Evolutionary conservation across 805 yeast species (phyloP).

Genomic region (Zygotorulaspora chibaensis): DNA sequence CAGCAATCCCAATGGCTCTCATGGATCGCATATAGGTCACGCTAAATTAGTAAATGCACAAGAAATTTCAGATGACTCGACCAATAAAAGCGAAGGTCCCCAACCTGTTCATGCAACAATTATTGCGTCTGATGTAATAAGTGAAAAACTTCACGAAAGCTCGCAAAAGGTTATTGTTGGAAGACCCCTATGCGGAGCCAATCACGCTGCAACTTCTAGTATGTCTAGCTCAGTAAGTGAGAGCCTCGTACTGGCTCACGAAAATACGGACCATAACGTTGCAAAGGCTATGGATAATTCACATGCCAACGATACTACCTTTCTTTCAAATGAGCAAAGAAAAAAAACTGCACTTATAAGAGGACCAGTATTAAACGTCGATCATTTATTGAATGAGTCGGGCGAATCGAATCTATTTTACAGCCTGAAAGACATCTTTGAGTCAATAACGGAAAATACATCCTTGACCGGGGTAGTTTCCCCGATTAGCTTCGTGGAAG

Average conservation of each 20-base stretch:
- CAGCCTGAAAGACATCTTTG: slow-evolving; percentile 80
- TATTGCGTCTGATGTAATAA: slow-evolving; percentile 25
- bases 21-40: background rate
- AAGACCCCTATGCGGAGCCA: slow-evolving; percentile 14
- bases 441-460: slow-evolving; percentile 68
- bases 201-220: background rate
- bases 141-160: slow-evolving; percentile 30
- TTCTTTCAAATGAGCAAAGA: slow-evolving; percentile 60
- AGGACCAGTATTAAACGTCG: slow-evolving; percentile 84
- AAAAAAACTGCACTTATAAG: slow-evolving; percentile 70
- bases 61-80: background rate
- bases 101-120: slow-evolving; percentile 24
- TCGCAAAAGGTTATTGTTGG: slow-evolving; percentile 31
- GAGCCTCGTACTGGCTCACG: background rate
- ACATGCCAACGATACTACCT: slow-evolving; percentile 25
- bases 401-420: slow-evolving; percentile 48
- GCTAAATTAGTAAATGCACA: background rate
- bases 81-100: slow-evolving; percentile 8
- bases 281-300: background rate
- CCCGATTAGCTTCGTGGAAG: slow-evolving; percentile 68
- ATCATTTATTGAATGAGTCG: slow-evolving; percentile 45
- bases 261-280: background rate
- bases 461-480: slow-evolving; percentile 78
- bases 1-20: background rate
- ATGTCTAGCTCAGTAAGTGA: slow-evolving; percentile 1